Conservation (phyloP, 176 grass and related monocot species). For the Alloteropsis semialata region DNA sequence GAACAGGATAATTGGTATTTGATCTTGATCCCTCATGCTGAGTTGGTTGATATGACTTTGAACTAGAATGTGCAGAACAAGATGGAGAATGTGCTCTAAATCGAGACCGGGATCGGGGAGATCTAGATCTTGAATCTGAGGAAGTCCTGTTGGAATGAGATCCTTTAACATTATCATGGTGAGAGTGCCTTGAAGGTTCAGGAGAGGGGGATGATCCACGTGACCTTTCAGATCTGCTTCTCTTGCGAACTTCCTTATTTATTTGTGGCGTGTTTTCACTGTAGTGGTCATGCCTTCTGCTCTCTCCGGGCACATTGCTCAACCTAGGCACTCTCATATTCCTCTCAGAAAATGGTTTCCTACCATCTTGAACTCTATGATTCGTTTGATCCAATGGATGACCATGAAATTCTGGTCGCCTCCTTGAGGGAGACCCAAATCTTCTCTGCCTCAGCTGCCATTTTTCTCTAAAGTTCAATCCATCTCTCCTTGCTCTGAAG, state of each 20-base stretch:
- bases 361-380: conserved; percentile 16
- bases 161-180: neutral
- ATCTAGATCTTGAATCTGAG: conserved; percentile 30
- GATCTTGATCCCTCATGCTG: conserved; percentile 34
- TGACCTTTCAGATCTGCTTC: conserved; percentile 36
- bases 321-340: neutral
- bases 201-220: conserved; percentile 27
- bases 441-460: conserved; percentile 26
- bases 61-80: conserved; percentile 54
- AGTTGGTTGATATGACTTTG: conserved; percentile 46
- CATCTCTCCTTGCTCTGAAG: conserved; percentile 36
- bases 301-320: conserved; percentile 17
- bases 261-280: conserved; percentile 19
- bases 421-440: conserved; percentile 20
- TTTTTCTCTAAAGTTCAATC: conserved; percentile 29
- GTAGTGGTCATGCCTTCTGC: neutral
- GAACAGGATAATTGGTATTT: conserved; percentile 28
- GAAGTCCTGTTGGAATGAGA: conserved; percentile 6
- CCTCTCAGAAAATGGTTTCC: conserved; percentile 35
- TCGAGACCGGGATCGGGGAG: neutral
- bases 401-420: conserved; percentile 23
- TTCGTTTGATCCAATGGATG: conserved; percentile 17
- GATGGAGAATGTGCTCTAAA: conserved; percentile 19
- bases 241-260: conserved; percentile 15
- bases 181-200: conserved; percentile 28